A percentile compares a stretch with the other conserved stretches of the same genome.
Conservation (phyloP, 1,284 basidiomycete genomes). For the Ganoderma sinense region DNA sequence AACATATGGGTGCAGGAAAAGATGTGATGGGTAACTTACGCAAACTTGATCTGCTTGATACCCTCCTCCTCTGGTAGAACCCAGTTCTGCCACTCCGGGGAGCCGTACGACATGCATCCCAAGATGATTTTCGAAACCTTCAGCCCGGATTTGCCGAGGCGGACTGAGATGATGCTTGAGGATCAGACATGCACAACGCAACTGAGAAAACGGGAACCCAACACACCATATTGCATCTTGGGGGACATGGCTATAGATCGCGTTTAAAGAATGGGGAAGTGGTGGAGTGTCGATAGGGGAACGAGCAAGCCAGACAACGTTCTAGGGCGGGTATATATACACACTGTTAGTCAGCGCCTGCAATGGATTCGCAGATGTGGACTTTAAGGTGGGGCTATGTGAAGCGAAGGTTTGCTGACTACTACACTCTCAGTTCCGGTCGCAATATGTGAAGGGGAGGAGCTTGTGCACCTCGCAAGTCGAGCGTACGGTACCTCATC, state of each 20-base stretch:
- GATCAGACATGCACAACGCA: constrained; percentile 36
- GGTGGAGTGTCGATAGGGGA: background rate
- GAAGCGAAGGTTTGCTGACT: background rate
- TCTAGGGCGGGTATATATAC: background rate
- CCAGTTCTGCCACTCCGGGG: constrained; percentile 42
- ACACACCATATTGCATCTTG: constrained; percentile 13
- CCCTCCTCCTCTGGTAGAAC: constrained; percentile 33
- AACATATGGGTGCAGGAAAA: too few species aligned
- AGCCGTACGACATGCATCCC: constrained; percentile 51
- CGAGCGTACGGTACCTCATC: background rate
- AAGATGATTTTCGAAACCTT: constrained; percentile 54
- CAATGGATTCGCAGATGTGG: background rate
- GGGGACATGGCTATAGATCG: constrained; percentile 7
- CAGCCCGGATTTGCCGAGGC: constrained; percentile 53
- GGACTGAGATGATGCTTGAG: constrained; percentile 35
- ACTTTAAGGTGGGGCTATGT: background rate
- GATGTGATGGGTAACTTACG: constrained; percentile 33
- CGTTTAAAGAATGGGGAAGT: background rate
- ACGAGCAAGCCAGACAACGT: background rate
- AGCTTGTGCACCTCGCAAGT: background rate
- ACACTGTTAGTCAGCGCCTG: background rate
- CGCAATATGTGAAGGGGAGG: too few species aligned
- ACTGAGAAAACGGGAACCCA: constrained; percentile 19
- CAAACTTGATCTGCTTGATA: constrained; percentile 44
- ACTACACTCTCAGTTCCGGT: background rate